Conservation (phyloP, 768 basidiomycete genomes). For the Heimioporus sp. region DNA sequence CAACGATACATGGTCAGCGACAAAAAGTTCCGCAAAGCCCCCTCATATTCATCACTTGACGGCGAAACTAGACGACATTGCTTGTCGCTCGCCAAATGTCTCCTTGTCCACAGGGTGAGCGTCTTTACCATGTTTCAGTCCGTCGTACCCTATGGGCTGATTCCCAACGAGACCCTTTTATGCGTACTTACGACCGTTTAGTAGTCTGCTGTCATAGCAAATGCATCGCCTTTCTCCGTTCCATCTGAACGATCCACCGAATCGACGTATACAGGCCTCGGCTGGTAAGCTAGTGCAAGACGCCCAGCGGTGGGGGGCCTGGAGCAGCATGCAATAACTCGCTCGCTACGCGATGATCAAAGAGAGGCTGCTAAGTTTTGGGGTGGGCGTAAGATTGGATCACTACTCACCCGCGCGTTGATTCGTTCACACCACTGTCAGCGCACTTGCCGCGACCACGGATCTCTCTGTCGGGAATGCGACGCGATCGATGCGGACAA, state of each 20-base stretch:
- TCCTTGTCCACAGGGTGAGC: conserved; percentile 23
- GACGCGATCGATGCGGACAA: conserved; percentile 12
- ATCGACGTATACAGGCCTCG: neutral
- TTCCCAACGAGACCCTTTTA: conserved; percentile 19
- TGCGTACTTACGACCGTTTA: conserved; percentile 23
- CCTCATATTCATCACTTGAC: conserved; percentile 1
- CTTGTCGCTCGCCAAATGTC: neutral
- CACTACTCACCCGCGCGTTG: neutral
- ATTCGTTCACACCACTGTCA: conserved; percentile 3
- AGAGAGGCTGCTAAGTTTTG: conserved; percentile 7
- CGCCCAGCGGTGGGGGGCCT: conserved; percentile 12
- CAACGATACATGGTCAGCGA: neutral
- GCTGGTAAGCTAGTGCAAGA: conserved; percentile 1
- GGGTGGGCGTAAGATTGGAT: conserved; percentile 5
- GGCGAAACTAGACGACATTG: conserved; percentile 1
- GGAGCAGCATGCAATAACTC: conserved; percentile 17
- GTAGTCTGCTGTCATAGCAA: conserved; percentile 9
- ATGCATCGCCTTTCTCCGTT: too few species aligned
- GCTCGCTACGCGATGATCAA: conserved; percentile 13
- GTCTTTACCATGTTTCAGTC: neutral
- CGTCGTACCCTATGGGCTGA: conserved; percentile 1
- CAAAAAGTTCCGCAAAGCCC: neutral
- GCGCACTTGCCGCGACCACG: conserved; percentile 13
- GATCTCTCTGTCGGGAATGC: neutral
- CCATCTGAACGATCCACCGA: neutral